Evolutionary conservation across 2,329 filamentous ascomycete genomes (phyloP).

Genomic region (Basipetospora sp.): DNA sequence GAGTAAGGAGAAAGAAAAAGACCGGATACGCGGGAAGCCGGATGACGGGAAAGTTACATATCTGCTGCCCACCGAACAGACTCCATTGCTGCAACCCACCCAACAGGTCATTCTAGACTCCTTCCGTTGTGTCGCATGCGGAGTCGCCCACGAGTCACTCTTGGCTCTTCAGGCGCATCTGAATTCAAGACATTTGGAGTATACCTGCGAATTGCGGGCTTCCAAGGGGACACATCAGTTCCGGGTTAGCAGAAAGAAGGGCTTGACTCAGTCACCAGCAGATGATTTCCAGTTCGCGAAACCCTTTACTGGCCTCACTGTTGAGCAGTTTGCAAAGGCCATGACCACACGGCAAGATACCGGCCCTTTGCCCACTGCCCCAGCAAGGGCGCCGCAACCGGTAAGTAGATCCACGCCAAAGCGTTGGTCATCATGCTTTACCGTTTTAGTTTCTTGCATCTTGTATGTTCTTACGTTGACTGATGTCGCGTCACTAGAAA

Average conservation of each 20-base stretch:
- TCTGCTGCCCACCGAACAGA: slow-evolving; percentile 27
- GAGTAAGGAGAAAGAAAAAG: slow-evolving; percentile 19
- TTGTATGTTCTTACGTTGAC: too few relatives aligned
- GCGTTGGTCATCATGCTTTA: too few relatives aligned
- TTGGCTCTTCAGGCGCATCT: slow-evolving; percentile 35
- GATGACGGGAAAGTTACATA: slow-evolving; percentile 32
- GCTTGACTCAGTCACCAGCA: slow-evolving; percentile 16
- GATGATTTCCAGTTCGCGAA: slow-evolving; percentile 11
- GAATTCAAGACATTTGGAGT: slow-evolving; percentile 28
- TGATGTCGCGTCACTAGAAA: too few relatives aligned
- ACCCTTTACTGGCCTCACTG: background rate
- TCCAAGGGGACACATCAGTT: slow-evolving; percentile 25
- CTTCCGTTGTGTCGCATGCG: slow-evolving; percentile 37
- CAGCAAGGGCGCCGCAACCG: too few relatives aligned
- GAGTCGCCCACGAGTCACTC: slow-evolving; percentile 30
- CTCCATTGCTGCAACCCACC: slow-evolving; percentile 28
- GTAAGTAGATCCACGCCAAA: too few relatives aligned
- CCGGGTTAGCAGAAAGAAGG: slow-evolving; percentile 23
- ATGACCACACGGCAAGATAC: background rate
- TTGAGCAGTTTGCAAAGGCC: background rate
- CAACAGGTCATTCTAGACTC: slow-evolving; percentile 32
- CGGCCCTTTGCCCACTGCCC: background rate
- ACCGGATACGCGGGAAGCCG: slow-evolving; percentile 10
- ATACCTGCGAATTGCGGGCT: slow-evolving; percentile 25
- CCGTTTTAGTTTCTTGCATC: too few relatives aligned